phyloP scores from a whole-genome alignment of 352 stramenopile genomes.

The Globisporangium spiculum region DNA sequence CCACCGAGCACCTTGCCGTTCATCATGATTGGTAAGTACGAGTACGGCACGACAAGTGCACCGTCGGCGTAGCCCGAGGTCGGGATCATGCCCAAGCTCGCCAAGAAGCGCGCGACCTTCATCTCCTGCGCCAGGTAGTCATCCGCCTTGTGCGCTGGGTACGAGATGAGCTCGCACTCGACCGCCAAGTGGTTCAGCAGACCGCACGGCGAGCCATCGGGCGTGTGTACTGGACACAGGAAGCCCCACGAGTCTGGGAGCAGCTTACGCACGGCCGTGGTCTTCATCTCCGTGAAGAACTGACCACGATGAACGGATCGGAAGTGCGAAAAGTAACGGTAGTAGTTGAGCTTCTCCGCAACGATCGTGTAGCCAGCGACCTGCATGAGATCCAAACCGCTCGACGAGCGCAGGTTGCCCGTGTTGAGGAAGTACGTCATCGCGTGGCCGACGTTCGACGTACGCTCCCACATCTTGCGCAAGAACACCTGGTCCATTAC shows the following conservation, averaged over 20 bases:
- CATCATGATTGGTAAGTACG: slow-evolving; percentile 94
- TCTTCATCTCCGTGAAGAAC: slow-evolving; percentile 99
- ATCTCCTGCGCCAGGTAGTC: slow-evolving; percentile 72
- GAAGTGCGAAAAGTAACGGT: slow-evolving; percentile 99
- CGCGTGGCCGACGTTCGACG: slow-evolving; percentile 89
- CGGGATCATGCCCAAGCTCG: slow-evolving; percentile 81
- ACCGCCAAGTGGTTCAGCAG: slow-evolving; percentile 98
- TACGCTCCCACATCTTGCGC: slow-evolving; percentile 92
- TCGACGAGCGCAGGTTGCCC: slow-evolving; percentile 97
- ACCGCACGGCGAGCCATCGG: slow-evolving; percentile 98
- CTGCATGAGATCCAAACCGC: slow-evolving; percentile 97
- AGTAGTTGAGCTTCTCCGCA: slow-evolving; percentile 99
- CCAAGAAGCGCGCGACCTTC: slow-evolving; percentile 74
- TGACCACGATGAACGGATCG: slow-evolving; percentile 98
- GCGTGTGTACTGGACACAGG: slow-evolving; percentile 99
- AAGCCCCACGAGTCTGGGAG: slow-evolving; percentile 99
- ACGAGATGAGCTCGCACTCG: slow-evolving; percentile 86
- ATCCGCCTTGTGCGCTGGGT: slow-evolving; percentile 70
- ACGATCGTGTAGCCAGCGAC: slow-evolving; percentile 98
- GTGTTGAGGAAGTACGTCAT: slow-evolving; percentile 99
- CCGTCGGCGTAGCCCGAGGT: slow-evolving; percentile 78
- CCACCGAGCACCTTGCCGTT: slow-evolving; percentile 96
- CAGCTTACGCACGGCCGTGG: slow-evolving; percentile 97
- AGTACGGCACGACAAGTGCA: slow-evolving; percentile 82
- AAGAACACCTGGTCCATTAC: slow-evolving; percentile 89